A percentile compares a stretch with the other conserved stretches of the same genome.
Evolutionary conservation across 2,329 filamentous ascomycete species (phyloP).

Genomic region (Elsinoe australis): DNA sequence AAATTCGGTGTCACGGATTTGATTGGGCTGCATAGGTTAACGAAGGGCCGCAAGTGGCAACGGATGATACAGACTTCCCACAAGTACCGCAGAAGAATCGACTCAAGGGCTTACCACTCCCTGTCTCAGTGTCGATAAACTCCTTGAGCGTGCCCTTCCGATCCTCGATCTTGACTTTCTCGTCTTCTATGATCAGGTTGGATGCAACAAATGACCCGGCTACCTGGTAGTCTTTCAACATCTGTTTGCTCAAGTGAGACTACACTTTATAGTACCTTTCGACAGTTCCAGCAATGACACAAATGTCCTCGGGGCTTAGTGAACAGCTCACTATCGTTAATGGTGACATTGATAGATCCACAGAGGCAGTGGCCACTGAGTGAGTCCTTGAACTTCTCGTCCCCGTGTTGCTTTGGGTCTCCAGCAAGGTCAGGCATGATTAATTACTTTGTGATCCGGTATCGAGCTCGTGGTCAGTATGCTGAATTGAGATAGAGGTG

Average conservation of each 20-base stretch:
- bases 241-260: background rate
- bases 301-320: conserved; percentile 39
- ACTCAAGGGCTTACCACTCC: conserved; percentile 40
- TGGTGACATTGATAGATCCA: conserved; percentile 42
- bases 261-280: too few species aligned
- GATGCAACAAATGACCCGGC: conserved; percentile 38
- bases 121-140: conserved; percentile 40
- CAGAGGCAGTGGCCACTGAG: conserved; percentile 41
- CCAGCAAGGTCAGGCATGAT: conserved; percentile 32
- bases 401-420: conserved; percentile 34
- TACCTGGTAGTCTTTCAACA: background rate
- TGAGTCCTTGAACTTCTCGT: conserved; percentile 29
- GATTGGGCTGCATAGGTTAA: conserved; percentile 35
- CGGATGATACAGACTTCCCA: conserved; percentile 35
- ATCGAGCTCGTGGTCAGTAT: too few species aligned
- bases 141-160: conserved; percentile 39
- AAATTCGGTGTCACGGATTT: conserved; percentile 37
- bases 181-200: conserved; percentile 37
- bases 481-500: too few species aligned
- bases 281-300: conserved; percentile 47
- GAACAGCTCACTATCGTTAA: conserved; percentile 43
- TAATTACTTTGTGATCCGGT: too few species aligned
- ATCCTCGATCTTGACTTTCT: conserved; percentile 42
- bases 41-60: background rate
- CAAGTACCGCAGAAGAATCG: conserved; percentile 41